Conservation (phyloP, 83 land plant species). For the Larix sibirica region DNA sequence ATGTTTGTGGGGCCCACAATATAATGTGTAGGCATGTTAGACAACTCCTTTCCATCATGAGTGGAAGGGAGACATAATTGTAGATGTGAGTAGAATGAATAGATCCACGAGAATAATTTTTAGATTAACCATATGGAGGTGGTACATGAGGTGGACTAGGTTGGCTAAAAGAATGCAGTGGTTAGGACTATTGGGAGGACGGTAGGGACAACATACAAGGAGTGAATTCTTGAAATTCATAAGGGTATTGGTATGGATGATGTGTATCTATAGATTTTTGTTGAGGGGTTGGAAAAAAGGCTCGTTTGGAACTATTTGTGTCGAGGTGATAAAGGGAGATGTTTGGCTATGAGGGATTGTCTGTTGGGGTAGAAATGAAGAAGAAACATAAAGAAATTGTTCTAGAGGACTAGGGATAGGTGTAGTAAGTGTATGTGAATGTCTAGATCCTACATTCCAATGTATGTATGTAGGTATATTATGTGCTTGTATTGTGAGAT, state of each 20-base stretch:
- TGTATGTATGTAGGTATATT: no score
- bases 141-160: conserved; percentile 28
- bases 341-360: no score
- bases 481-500: conserved; percentile 14
- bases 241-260: conserved; percentile 20
- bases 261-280: conserved; percentile 9
- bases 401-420: background rate
- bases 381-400: background rate
- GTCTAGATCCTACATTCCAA: background rate
- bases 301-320: no score
- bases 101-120: conserved; percentile 17
- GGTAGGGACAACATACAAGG: conserved; percentile 18
- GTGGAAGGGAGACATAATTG: conserved; percentile 18
- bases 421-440: background rate
- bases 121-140: conserved; percentile 21
- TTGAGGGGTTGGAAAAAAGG: no score
- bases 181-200: conserved; percentile 15
- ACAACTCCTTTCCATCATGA: no score
- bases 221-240: conserved; percentile 23
- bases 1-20: no score
- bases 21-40: no score
- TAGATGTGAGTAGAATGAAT: conserved; percentile 23
- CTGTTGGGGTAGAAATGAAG: no score
- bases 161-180: conserved; percentile 20
- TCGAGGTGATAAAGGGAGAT: no score